These are phyloP conservation scores for Rutstroemia sp. DNA, from an alignment of 2,329 filamentous ascomycete species.

Conservation along the genomic window DNA sequence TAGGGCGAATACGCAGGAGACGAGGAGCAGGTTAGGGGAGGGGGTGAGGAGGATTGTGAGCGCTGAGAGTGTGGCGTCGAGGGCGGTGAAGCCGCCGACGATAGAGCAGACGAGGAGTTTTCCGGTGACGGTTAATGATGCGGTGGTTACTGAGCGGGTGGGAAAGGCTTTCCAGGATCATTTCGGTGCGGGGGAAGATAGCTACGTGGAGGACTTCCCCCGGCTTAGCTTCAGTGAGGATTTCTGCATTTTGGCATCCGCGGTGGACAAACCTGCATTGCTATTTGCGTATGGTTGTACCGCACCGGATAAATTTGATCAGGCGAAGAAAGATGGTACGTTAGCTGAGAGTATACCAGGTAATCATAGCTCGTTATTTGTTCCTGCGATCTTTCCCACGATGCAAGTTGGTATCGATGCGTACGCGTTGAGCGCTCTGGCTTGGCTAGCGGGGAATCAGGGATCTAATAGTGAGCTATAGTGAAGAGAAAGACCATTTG, in stretches of 20 bases:
- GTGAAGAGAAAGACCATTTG: no score
- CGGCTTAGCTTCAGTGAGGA: constrained; percentile 12
- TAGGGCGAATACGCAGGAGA: constrained; percentile 28
- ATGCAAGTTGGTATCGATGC: constrained; percentile 43
- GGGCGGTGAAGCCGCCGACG: neutral
- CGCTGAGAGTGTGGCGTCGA: constrained; percentile 29
- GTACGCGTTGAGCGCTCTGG: constrained; percentile 41
- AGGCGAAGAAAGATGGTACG: constrained; percentile 37
- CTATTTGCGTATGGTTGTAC: constrained; percentile 41
- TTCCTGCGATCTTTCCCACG: constrained; percentile 51
- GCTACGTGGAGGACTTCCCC: constrained; percentile 7
- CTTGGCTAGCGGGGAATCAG: constrained; percentile 27
- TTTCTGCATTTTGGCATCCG: constrained; percentile 40
- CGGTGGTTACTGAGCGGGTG: constrained; percentile 1
- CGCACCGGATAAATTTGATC: constrained; percentile 43
- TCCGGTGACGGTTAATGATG: constrained; percentile 13
- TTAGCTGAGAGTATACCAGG: constrained; percentile 41
- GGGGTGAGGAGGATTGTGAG: constrained; percentile 37
- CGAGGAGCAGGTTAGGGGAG: constrained; percentile 29
- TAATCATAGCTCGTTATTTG: constrained; percentile 52
- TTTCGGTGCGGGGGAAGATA: neutral
- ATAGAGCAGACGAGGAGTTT: constrained; percentile 1
- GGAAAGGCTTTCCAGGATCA: neutral
- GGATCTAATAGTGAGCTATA: no score
- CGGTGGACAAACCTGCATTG: constrained; percentile 35